phyloP scores from a whole-genome alignment of 2,329 filamentous ascomycete genomes.

The Penicillium sp. region DNA sequence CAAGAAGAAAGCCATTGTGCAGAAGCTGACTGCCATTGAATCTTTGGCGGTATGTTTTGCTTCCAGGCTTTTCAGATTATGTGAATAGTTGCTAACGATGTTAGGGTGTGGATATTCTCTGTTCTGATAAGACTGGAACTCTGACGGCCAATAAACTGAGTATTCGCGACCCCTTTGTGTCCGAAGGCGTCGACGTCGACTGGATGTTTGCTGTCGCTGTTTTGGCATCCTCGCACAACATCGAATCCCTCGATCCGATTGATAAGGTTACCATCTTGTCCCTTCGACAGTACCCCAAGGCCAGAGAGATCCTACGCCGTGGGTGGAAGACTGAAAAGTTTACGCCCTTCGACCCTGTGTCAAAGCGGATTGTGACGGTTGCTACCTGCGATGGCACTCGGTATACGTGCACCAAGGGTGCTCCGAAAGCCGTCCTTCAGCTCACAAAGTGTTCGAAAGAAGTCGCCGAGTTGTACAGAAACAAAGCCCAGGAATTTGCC shows the following conservation, averaged over 20 bases:
- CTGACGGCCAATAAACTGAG: slow-evolving; percentile 60
- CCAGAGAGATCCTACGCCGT: slow-evolving; percentile 65
- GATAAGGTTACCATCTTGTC: slow-evolving; percentile 74
- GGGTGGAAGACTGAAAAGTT: slow-evolving; percentile 74
- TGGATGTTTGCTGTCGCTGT: slow-evolving; percentile 80
- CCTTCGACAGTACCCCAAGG: slow-evolving; percentile 68
- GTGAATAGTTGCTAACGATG: slow-evolving; percentile 8
- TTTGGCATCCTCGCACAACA: slow-evolving; percentile 71
- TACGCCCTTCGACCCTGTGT: slow-evolving; percentile 66
- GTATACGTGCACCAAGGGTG: slow-evolving; percentile 72
- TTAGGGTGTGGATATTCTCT: slow-evolving; percentile 66
- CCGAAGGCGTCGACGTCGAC: slow-evolving; percentile 70
- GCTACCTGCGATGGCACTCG: slow-evolving; percentile 63
- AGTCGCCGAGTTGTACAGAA: slow-evolving; percentile 60
- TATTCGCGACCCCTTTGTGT: slow-evolving; percentile 70
- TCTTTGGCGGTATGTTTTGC: slow-evolving; percentile 57
- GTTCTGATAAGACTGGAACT: slow-evolving; percentile 77
- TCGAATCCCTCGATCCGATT: slow-evolving; percentile 71
- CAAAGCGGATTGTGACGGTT: slow-evolving; percentile 69
- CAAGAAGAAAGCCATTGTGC: slow-evolving; percentile 72
- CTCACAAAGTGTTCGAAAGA: slow-evolving; percentile 63
- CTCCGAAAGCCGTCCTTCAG: slow-evolving; percentile 67
- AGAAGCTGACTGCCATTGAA: slow-evolving; percentile 74
- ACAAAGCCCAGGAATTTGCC: slow-evolving; percentile 69
- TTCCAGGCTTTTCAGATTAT: neutral